Evolutionary conservation across 2,329 filamentous ascomycete genomes (phyloP), one percentile per base, ranked within the genome.

Genomic region (Pseudogymnoascus sp.): DNA sequence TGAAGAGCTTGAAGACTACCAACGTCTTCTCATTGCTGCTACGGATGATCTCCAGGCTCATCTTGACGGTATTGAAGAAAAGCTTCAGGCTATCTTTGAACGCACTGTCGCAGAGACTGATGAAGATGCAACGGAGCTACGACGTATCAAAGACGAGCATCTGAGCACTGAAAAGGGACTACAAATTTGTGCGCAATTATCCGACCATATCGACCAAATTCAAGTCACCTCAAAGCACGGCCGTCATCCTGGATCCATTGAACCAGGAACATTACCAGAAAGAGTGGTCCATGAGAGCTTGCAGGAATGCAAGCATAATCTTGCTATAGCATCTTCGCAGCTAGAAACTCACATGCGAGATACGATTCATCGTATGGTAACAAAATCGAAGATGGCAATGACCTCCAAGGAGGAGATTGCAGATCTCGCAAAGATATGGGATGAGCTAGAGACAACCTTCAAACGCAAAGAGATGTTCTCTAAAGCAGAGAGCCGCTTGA

Each of bases 121-220:
- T 43, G 63, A 67, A 64, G 67, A 77, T 73, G 66, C 70, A 71
- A 64, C 68, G 64, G 68, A 69, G 67, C 62, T 69, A 67, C 68
- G 62, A 51, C 69, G 68, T 6, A 71, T 75, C 51, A 67, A 69
- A 65, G 73, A 76, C 62, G 75, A 77, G 64, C 71, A 71, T 65
- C 68, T 67, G 57, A 75, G 74, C 68, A 72, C 74, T 36, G 67
- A 74, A 65, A 69, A 75, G 64, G 75, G 74, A 63, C 71, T 77
- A 45, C 51, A 66, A 43, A 74, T 77, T 64, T 77, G 74, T 67
- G 62, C 67, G 41, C 70, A 74, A 62, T 66, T 76, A 25, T 74
- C 73, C 37, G 63, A 69, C 8, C 73, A 74, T 61, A 74, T 77
- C 65, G 67, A 71, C 61, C 64, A 69, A 63, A 67, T 72, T 62